Evolutionary conservation across 768 basidiomycete species (phyloP), one percentile per base, ranked within the genome.

Genomic region (Hebeloma cylindrosporum): DNA sequence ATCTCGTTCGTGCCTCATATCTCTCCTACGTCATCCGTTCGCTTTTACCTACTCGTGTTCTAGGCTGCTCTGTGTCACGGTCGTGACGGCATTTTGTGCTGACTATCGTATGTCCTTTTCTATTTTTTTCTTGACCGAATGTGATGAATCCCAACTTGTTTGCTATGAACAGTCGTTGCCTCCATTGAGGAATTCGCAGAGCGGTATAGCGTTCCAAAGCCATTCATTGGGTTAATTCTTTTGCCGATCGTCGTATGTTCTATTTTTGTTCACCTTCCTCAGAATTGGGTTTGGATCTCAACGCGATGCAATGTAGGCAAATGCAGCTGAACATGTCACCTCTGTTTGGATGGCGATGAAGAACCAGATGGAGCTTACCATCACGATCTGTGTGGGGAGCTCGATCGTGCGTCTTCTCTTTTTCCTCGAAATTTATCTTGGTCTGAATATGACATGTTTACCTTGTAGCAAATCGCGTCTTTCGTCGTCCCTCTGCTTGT

Each of bases 101-200:
- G 93, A 96, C 61, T 88, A 82, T 59, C 66, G 88, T 85, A 60
- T 58, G 84, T 79, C 23, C 22, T 21, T 45, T 37, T 17, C 13
- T 7, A 9, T 14, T 17, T 40, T 20, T 31, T 16, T 16, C 40
- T n/a, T 36, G 4, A n/a, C 22, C 27, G 8, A 9, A 17, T 3
- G 3, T 43, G 5, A 36, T 72, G 68, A 76, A 43, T 21, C n/a
- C n/a, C n/a, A n/a, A n/a, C n/a, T 13, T 33, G 13, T 14, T 18
- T 30, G 16, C 22, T 25, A n/a, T n/a, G n/a, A n/a, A n/a, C 41
- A 90, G 88, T 92, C 63, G 92, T 95, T 27, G 87, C 85, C 2
- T 91, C 89, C 3, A 95, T 96, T 51, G 93, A 95, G 62, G 92
- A 94, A 61, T 90, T 88, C 18, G 90, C 93, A 2, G 70, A 79